These are phyloP conservation scores for Artemisia annua DNA, from an alignment of 129 eudicot genomes.

Conservation along the genomic window DNA sequence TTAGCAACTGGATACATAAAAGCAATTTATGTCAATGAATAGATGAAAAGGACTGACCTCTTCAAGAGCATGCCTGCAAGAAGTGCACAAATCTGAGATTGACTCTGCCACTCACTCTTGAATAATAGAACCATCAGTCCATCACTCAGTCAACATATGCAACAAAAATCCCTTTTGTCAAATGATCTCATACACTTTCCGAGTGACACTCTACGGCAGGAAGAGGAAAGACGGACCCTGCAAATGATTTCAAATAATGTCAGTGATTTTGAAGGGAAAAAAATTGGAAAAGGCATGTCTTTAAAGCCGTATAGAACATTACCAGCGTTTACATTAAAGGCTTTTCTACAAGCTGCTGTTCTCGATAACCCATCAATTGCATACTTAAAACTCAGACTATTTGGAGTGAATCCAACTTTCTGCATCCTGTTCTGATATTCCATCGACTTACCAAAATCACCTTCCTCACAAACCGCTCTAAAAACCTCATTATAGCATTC, in stretches of 20 bases:
- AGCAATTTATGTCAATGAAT: background rate
- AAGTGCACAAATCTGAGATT: constrained; percentile 1
- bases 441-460: constrained; percentile 46
- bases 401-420: constrained; percentile 62
- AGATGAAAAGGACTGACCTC: constrained; percentile 12
- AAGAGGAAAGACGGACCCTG: background rate
- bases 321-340: background rate
- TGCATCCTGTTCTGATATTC: constrained; percentile 66
- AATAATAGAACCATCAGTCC: no score
- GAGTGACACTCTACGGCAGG: background rate
- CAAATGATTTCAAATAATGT: background rate
- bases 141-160: background rate
- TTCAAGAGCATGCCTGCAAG: background rate
- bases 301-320: constrained; percentile 6
- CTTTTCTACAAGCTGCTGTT: constrained; percentile 15
- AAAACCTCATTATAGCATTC: constrained; percentile 63
- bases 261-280: background rate
- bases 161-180: background rate
- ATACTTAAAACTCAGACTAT: constrained; percentile 56
- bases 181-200: background rate
- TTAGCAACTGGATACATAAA: background rate
- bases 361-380: constrained; percentile 55
- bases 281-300: background rate
- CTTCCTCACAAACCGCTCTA: constrained; percentile 50
- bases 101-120: background rate